Evolutionary conservation across 805 yeast genomes (phyloP), one percentile per base, ranked within the genome.

Genomic region (Kazachstania kunashirensis): DNA sequence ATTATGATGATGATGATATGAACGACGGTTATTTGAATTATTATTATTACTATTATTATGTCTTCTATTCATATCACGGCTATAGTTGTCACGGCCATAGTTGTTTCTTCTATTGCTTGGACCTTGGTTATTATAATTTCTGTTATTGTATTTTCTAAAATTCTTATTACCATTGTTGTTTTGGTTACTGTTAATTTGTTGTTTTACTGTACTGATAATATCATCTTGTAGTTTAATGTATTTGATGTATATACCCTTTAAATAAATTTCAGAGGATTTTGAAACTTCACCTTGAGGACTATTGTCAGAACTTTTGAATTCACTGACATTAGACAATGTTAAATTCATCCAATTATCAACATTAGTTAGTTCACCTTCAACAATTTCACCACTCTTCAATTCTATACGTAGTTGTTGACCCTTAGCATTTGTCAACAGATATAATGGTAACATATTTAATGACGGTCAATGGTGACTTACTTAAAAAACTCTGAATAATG

Each of bases 301-400:
- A 12, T 20, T 31, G 21, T 34, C 36, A n/a, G 40, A 33, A 83
- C 89, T 46, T n/a, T 35, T 39, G 37, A 41, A 44, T 40, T 52
- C 52, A 16, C 77, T 73, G 12, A 80, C 96, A 44, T 86, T 78
- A 24, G 69, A 69, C 37, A 92, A 67, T 2, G 95, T 83, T 46
- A 92, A 67, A 59, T 92, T 92, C 99, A 92, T 92, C 86, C 94
- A 84, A 27, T 84, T 78, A 58, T 92, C 99, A 49, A 95, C 85
- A 53, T 84, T 82, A 38, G 76, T 74, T 41, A 92, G 67, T 39
- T 72, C 73, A 34, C 99, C 99, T 52, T 80, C 81, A 34, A 88
- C 67, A 8, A 89, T 78, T 52, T 84, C 96, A 24, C 97, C 96
- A 39, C 81, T 78, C 59, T 92, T 92, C 54, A 92, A 73, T 59